Conservation (phyloP, 306 rosid genomes). For the Prinsepia uniflora region DNA sequence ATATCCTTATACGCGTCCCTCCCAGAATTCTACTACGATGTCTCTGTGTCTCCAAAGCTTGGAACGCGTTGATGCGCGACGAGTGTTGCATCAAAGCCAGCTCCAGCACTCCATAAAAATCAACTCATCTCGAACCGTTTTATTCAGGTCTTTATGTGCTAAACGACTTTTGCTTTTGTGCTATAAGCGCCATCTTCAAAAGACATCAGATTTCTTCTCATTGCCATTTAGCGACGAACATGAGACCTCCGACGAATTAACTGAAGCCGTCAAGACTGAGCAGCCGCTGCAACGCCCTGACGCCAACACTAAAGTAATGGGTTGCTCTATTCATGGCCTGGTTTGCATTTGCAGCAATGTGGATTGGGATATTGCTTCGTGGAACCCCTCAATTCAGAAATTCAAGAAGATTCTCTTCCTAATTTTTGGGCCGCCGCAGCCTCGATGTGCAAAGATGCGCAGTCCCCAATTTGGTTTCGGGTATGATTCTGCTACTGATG, state of each 20-base stretch:
- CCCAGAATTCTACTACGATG: neutral
- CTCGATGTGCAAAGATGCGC: accelerated
- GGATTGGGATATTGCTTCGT: neutral
- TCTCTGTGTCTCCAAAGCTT: no score
- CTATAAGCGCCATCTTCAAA: no score
- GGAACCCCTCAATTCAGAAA: conserved; percentile 7
- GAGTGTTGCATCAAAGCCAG: neutral
- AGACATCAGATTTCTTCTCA: neutral
- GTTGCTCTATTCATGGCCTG: neutral
- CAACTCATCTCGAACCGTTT: neutral
- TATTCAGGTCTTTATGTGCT: neutral
- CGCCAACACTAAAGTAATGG: neutral
- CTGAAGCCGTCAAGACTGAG: neutral
- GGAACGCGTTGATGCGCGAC: no score
- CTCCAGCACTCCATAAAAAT: neutral
- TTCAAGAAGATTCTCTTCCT: neutral
- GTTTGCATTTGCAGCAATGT: neutral
- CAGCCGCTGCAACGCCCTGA: neutral
- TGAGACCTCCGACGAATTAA: neutral
- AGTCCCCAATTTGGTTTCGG: neutral
- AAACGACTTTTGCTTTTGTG: no score
- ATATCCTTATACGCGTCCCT: neutral
- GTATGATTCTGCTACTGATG: neutral
- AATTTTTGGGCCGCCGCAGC: neutral
- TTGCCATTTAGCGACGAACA: neutral